Evolutionary conservation across 1,284 basidiomycete genomes (phyloP).

Genomic region (Fomitopsis palustris): DNA sequence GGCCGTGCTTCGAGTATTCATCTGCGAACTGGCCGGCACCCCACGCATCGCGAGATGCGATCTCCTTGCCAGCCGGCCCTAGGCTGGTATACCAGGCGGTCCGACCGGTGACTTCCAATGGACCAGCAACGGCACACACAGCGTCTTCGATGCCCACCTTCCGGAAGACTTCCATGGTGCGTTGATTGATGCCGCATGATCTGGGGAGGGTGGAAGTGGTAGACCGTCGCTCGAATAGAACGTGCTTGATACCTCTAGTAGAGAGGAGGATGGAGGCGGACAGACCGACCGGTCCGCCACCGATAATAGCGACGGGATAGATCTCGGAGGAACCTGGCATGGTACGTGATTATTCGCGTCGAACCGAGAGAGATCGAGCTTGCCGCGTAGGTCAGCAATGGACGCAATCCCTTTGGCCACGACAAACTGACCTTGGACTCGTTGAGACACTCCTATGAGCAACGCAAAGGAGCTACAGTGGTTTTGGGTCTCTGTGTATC

Average conservation of each 20-base stretch:
- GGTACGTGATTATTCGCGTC: neutral
- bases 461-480: no score
- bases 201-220: neutral
- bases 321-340: neutral
- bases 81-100: slow-evolving; percentile 1
- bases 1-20: neutral
- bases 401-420: no score
- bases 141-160: neutral
- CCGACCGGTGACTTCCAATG: neutral
- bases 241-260: neutral
- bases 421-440: no score
- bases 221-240: neutral
- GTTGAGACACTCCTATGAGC: no score
- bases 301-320: neutral
- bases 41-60: neutral
- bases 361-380: neutral
- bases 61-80: neutral
- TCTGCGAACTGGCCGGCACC: neutral
- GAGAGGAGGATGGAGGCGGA: neutral
- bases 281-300: neutral
- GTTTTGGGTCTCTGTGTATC: no score
- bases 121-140: neutral
- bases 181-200: neutral
- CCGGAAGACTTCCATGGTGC: neutral
- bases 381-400: neutral